Evolutionary conservation across 805 yeast species (phyloP).

Genomic region (Wickerhamomyces bisporus): DNA sequence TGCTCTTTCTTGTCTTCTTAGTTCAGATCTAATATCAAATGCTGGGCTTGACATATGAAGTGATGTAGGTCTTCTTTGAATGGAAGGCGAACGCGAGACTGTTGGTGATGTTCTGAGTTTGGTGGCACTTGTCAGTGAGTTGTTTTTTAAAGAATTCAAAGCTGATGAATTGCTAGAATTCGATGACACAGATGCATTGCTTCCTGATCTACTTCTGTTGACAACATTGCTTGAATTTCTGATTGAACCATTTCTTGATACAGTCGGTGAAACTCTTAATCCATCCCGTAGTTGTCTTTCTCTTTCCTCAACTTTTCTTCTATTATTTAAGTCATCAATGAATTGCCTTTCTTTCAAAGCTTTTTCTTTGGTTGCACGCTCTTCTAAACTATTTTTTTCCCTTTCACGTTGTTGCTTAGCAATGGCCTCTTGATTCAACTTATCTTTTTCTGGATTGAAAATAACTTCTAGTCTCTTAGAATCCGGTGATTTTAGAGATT

Average conservation of each 20-base stretch:
- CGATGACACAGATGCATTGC: slow-evolving; percentile 15
- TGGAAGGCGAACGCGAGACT: slow-evolving; percentile 17
- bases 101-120: slow-evolving; percentile 12
- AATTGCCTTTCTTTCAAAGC: slow-evolving; percentile 8
- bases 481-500: slow-evolving; percentile 1
- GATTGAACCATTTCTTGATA: slow-evolving; percentile 13
- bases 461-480: slow-evolving; percentile 9
- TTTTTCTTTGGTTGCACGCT: slow-evolving; percentile 10
- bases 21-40: slow-evolving; percentile 23
- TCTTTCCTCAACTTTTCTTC: slow-evolving; percentile 13
- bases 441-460: slow-evolving; percentile 17
- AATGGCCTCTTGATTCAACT: slow-evolving; percentile 12
- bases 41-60: slow-evolving; percentile 21
- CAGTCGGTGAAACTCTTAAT: slow-evolving; percentile 12
- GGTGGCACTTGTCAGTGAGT: background rate
- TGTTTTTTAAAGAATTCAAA: slow-evolving; percentile 2
- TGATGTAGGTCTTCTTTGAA: slow-evolving; percentile 19
- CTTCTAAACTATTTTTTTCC: slow-evolving; percentile 12
- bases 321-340: slow-evolving; percentile 10
- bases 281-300: slow-evolving; percentile 16
- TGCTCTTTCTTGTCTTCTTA: slow-evolving; percentile 20
- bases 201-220: slow-evolving; percentile 12
- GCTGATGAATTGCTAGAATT: slow-evolving; percentile 10
- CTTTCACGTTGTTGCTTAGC: slow-evolving; percentile 17
- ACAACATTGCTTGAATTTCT: background rate